Evolutionary conservation across 768 basidiomycete species (phyloP).

Genomic region (Agrocybe praecox): DNA sequence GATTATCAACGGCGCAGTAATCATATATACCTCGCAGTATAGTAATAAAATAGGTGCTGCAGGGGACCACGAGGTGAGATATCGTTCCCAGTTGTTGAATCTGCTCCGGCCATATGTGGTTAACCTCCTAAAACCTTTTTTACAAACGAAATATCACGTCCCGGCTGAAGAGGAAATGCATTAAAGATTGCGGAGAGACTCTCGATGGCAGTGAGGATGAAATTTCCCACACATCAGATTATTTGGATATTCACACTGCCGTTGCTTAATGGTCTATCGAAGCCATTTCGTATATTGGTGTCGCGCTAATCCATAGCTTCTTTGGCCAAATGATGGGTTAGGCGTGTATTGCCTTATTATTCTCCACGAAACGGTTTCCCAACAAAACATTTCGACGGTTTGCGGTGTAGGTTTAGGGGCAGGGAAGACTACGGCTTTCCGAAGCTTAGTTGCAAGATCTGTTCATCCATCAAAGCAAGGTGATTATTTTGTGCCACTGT

Average conservation of each 20-base stretch:
- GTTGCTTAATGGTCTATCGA: constrained; percentile 11
- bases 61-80: no score
- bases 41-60: no score
- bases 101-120: neutral
- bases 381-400: neutral
- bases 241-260: constrained; percentile 12
- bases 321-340: constrained; percentile 4
- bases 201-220: neutral
- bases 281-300: constrained; percentile 2
- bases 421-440: constrained; percentile 8
- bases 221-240: constrained; percentile 11
- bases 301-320: neutral
- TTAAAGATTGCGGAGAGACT: neutral
- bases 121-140: constrained; percentile 3
- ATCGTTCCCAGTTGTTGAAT: no score
- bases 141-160: no score
- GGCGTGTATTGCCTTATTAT: neutral
- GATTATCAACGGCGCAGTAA: no score
- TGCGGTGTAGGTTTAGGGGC: constrained; percentile 13
- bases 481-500: neutral
- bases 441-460: constrained; percentile 13
- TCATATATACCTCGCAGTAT: no score
- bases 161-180: no score
- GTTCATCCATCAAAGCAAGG: constrained; percentile 15
- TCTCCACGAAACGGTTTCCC: neutral